A percentile compares a stretch with the other conserved stretches of the same genome.
phyloP scores from a whole-genome alignment of 106 monocot genomes.

The Platanthera guangdongensis region DNA sequence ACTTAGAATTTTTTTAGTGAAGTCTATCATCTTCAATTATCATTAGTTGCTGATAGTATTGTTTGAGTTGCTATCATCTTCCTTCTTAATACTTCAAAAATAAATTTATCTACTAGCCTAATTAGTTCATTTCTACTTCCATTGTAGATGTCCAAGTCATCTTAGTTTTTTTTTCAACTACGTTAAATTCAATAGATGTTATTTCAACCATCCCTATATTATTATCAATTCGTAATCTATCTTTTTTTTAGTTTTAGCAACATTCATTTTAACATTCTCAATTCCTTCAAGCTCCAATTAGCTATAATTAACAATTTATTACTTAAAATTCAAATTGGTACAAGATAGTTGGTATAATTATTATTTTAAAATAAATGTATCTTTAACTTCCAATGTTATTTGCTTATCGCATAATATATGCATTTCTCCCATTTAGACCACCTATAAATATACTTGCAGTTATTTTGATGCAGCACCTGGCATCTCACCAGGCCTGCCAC shows the following conservation, averaged over 20 bases:
- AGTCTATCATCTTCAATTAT: neutral
- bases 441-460: no score
- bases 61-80: neutral
- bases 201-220: neutral
- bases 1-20: neutral
- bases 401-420: no score
- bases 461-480: no score
- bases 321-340: no score
- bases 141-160: neutral
- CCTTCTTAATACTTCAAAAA: neutral
- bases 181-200: neutral
- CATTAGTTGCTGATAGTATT: neutral
- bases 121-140: neutral
- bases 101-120: neutral
- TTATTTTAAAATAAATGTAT: no score
- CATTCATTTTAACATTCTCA: neutral
- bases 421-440: no score
- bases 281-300: neutral
- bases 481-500: no score
- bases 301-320: neutral
- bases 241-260: neutral
- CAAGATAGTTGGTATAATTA: no score
- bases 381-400: no score
- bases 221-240: neutral
- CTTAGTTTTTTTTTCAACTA: neutral